These are phyloP conservation scores for Calonectria hawksworthii DNA, from an alignment of 2,329 filamentous ascomycete genomes.

Conservation along the genomic window DNA sequence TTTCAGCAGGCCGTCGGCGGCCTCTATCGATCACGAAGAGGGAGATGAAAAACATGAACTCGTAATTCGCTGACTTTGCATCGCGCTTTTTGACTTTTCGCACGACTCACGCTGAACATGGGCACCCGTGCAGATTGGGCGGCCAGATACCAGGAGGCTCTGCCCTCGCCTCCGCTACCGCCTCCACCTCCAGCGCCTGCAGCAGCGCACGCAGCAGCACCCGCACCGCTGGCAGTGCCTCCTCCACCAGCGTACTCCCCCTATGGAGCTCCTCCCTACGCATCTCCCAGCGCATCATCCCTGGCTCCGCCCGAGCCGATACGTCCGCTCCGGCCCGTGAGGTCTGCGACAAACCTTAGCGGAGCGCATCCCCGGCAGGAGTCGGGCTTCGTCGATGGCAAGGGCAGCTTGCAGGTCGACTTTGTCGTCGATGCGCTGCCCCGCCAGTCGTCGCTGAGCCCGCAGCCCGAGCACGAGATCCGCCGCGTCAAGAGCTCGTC, in stretches of 20 bases:
- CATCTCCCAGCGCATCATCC: constrained; percentile 9
- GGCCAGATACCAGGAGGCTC: constrained; percentile 32
- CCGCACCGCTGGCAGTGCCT: too few species aligned
- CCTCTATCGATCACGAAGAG: constrained; percentile 25
- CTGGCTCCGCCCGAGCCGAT: constrained; percentile 35
- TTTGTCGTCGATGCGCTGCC: constrained; percentile 45
- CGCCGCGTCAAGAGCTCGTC: constrained; percentile 52
- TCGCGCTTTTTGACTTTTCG: not conserved
- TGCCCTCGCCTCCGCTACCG: constrained; percentile 26
- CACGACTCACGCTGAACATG: not conserved
- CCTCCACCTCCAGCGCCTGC: not conserved
- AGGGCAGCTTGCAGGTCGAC: constrained; percentile 36
- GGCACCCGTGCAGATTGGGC: constrained; percentile 27
- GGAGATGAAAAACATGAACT: not conserved
- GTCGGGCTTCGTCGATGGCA: constrained; percentile 36
- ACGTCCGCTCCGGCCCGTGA: constrained; percentile 42
- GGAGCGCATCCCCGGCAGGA: constrained; percentile 41
- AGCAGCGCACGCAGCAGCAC: constrained; percentile 20
- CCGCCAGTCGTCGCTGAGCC: constrained; percentile 28
- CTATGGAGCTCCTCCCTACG: constrained; percentile 14
- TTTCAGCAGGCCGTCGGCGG: constrained; percentile 3
- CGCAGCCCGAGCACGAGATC: constrained; percentile 40
- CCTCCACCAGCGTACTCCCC: constrained; percentile 7
- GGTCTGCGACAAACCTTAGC: constrained; percentile 43
- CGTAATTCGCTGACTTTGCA: not conserved